A percentile compares a stretch with the other conserved stretches of the same genome.
phyloP scores from a whole-genome alignment of 345 rosid genomes.

The Dipteronia dyeriana region DNA sequence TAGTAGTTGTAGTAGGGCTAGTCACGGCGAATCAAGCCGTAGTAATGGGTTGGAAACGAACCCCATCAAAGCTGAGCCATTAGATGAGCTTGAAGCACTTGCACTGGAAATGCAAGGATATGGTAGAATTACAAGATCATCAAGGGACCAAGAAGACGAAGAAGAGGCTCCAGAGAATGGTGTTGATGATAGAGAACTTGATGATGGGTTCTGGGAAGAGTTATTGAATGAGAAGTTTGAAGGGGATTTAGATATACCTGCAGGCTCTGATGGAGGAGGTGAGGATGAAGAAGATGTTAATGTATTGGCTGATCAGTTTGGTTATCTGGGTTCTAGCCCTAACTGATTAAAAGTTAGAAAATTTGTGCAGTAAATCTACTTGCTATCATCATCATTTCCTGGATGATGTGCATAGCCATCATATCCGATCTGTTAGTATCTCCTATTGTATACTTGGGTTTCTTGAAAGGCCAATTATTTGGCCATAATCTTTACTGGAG shows the following conservation, averaged over 20 bases:
- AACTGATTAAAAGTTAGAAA: neutral
- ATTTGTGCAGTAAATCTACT: neutral
- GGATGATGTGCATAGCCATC: neutral
- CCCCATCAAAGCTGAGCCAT: constrained; percentile 48
- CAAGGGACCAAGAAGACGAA: constrained; percentile 30
- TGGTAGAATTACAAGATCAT: constrained; percentile 29
- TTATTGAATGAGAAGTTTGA: constrained; percentile 45
- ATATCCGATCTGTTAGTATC: neutral
- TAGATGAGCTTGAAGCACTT: constrained; percentile 80
- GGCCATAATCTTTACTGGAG: constrained; percentile 26
- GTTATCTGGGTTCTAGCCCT: constrained; percentile 50
- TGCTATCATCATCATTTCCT: neutral
- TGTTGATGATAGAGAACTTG: constrained; percentile 47
- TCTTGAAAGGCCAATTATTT: constrained; percentile 10
- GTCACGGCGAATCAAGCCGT: constrained; percentile 22
- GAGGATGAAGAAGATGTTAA: constrained; percentile 54
- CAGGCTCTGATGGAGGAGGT: too few relatives aligned
- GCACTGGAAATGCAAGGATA: constrained; percentile 87
- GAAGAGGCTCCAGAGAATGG: constrained; percentile 22
- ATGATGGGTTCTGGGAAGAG: constrained; percentile 73
- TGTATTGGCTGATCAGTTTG: constrained; percentile 47
- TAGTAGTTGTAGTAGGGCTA: neutral
- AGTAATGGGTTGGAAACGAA: neutral
- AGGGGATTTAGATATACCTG: constrained; percentile 41
- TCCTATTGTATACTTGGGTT: constrained; percentile 1